A percentile compares a stretch with the other conserved stretches of the same genome.
phyloP scores from a whole-genome alignment of 306 rosid genomes.

The Hippophae rhamnoides region DNA sequence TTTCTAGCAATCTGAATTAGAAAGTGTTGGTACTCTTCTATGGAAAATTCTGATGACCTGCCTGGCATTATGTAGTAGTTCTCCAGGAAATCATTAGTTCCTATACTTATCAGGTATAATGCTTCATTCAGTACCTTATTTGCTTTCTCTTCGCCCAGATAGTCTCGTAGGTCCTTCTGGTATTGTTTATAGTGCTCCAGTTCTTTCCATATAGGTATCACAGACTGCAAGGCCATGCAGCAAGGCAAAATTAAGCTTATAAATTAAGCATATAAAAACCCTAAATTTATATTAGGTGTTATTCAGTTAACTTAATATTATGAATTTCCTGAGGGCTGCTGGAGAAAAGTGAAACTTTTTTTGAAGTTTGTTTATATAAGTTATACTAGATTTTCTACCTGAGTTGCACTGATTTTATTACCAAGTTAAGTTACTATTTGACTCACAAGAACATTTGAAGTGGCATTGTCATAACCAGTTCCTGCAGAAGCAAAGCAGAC shows the following conservation, averaged over 20 bases:
- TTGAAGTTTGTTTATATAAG: too few species aligned
- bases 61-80: slow-evolving; percentile 31
- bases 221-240: slow-evolving; percentile 30
- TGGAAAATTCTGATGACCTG: slow-evolving; percentile 32
- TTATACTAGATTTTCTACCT: background rate
- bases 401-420: background rate
- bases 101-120: slow-evolving; percentile 36
- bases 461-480: slow-evolving; percentile 51
- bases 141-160: slow-evolving; percentile 36
- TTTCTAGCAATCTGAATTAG: slow-evolving; percentile 25
- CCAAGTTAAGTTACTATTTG: background rate
- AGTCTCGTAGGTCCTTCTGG: slow-evolving; percentile 30
- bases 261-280: background rate
- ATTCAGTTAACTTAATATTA: background rate
- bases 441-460: slow-evolving; percentile 49
- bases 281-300: background rate
- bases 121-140: slow-evolving; percentile 35
- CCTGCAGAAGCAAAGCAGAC: slow-evolving; percentile 69
- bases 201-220: slow-evolving; percentile 55
- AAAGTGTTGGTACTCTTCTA: slow-evolving; percentile 37
- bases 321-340: background rate
- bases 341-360: background rate
- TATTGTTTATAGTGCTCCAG: slow-evolving; percentile 42
- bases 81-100: slow-evolving; percentile 59
- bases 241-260: background rate